A percentile compares a stretch with the other conserved stretches of the same genome.
These are phyloP conservation scores for Trichoderma reesei DNA, from an alignment of 495 filamentous ascomycete species.

Conservation along the genomic window DNA sequence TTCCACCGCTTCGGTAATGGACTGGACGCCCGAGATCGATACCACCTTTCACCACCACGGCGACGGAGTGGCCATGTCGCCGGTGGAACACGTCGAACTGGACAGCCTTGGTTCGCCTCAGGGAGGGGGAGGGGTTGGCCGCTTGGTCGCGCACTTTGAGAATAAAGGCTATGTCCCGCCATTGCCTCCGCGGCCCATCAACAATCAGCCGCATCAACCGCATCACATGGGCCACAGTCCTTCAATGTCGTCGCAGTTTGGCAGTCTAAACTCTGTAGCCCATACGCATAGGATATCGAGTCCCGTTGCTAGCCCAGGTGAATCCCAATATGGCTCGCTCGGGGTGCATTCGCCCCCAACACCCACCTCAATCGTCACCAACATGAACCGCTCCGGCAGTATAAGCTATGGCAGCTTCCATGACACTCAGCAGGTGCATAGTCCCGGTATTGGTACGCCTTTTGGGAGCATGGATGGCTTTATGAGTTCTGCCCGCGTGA, in stretches of 20 bases:
- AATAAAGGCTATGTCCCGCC: conserved; percentile 4
- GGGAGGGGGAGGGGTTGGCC: conserved; percentile 7
- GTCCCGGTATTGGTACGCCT: conserved; percentile 3
- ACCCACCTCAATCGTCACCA: conserved; percentile 6
- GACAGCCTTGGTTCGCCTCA: not conserved
- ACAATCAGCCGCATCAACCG: not conserved
- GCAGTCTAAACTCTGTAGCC: conserved; percentile 2
- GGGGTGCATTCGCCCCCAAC: not conserved
- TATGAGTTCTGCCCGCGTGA: not conserved
- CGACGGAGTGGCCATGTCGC: conserved; percentile 6
- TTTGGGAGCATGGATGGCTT: conserved; percentile 8
- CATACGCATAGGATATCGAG: conserved; percentile 4
- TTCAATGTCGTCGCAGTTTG: conserved; percentile 5
- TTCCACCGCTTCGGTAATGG: not conserved
- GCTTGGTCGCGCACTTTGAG: conserved; percentile 10
- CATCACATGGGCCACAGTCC: not conserved
- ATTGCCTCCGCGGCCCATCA: conserved; percentile 4
- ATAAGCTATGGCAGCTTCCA: conserved; percentile 4
- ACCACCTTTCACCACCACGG: not conserved
- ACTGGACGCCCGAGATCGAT: conserved; percentile 1
- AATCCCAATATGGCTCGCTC: conserved; percentile 6
- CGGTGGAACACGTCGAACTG: not conserved
- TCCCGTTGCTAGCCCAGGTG: conserved; percentile 2
- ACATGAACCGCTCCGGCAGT: not conserved
- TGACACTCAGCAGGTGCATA: conserved; percentile 1